Evolutionary conservation across 768 basidiomycete genomes (phyloP), one percentile per base, ranked within the genome.

Genomic region (Agaricus blazei): DNA sequence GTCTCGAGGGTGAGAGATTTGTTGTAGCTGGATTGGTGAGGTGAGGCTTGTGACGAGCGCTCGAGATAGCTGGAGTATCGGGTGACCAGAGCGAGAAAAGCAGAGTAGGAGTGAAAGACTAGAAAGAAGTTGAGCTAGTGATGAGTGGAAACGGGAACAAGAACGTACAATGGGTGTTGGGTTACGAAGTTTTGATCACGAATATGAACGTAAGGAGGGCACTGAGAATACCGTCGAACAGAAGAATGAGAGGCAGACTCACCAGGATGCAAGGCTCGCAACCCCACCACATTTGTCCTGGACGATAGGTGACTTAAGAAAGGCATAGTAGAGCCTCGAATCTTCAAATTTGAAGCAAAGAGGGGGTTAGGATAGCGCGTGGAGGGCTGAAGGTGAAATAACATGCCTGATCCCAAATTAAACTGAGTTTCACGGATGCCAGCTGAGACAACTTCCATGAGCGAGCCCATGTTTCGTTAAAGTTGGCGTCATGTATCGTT

Each of bases 181-280:
- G 87, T 87, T 8, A 97, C 86, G 60, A 99, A 95, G 93, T 94
- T 66, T 96, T 94, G 49, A 96, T 78, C 19, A 90, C 75, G 65
- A 93, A 93, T 37, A 96, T 92, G 5, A 74, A 82, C 1, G 91
- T 90, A 60, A 98, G 72, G 46, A 98, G 69, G 3, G 78, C 73
- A 3, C 79, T 81, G 34, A 98, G 78, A 4, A 87, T 68, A 11
- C 75, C 79, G 0, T 87, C 88, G 65, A 93, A 94, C 24, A 85
- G 62, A 3, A 85, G 59, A 59, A 98, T 84, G 54, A 91, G 75
- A 7, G 90, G 91, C 28, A 90, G 59, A 65, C 83, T 84, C 9
- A 82, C 80, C 44, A 87, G 67, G 57, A 87, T 81, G 41, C 89
- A 74, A 2, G 83, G 65, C 58, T 93, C 88, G 19, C 84, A 78